Conservation (phyloP, 768 basidiomycete genomes). For the Galerina sulciceps region DNA sequence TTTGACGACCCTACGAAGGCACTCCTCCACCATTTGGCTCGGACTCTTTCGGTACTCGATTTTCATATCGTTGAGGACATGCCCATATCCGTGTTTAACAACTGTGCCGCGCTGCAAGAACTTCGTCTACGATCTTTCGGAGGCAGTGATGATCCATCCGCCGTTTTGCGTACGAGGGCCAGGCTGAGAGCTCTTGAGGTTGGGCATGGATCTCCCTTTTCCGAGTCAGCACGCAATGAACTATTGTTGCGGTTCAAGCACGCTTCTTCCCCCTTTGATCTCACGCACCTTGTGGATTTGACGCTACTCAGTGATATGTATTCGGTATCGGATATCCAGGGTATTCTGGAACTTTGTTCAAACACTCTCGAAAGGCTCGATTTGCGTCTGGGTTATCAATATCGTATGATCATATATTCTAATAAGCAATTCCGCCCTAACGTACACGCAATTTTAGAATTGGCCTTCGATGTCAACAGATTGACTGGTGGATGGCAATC, state of each 20-base stretch:
- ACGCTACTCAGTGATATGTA: not conserved
- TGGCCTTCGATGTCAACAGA: not conserved
- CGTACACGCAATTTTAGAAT: not conserved
- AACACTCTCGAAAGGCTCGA: not conserved
- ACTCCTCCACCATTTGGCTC: not conserved
- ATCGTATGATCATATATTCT: not conserved
- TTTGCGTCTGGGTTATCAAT: not conserved
- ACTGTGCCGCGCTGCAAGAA: not conserved
- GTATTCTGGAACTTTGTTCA: not conserved
- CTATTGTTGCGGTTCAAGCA: not conserved
- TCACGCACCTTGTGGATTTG: not conserved
- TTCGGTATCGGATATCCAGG: not conserved
- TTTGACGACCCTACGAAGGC: not conserved
- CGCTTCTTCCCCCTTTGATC: not conserved
- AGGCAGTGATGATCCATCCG: not conserved
- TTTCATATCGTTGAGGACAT: not conserved
- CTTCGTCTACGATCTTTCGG: not conserved
- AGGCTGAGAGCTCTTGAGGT: not conserved
- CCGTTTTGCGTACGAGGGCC: no score
- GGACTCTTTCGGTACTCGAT: not conserved
- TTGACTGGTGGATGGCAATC: no score
- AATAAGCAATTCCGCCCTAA: not conserved
- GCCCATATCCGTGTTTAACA: not conserved
- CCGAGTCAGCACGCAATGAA: not conserved
- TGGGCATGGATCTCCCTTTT: not conserved